Evolutionary conservation across 2,329 filamentous ascomycete species (phyloP).

Genomic region (Aspergillus luchuensis): DNA sequence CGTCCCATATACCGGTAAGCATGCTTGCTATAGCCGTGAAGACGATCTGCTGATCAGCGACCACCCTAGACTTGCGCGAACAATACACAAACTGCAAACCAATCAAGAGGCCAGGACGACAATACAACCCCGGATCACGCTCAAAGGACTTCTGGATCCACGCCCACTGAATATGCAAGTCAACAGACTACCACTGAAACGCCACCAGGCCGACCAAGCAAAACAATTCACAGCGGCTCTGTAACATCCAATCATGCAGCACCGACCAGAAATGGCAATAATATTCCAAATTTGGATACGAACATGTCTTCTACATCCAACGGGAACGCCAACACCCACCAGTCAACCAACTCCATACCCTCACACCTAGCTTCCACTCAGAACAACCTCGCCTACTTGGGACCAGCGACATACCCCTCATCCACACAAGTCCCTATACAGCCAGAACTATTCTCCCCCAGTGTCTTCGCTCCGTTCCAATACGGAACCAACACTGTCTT

Average conservation of each 20-base stretch:
- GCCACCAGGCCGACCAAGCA: not conserved
- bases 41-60: not conserved
- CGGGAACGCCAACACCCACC: constrained; percentile 19
- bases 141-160: not conserved
- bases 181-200: not conserved
- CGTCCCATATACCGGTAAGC: constrained; percentile 12
- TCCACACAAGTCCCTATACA: not conserved
- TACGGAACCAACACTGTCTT: constrained; percentile 11
- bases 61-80: not conserved
- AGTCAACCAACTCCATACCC: constrained; percentile 13
- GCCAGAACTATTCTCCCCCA: not conserved
- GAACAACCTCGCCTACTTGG: constrained; percentile 7
- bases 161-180: not conserved
- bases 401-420: not conserved
- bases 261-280: not conserved
- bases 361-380: constrained; percentile 3
- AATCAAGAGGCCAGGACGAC: not conserved
- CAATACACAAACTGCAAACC: not conserved
- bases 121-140: not conserved
- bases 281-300: constrained; percentile 32
- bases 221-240: not conserved
- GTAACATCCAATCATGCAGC: not conserved
- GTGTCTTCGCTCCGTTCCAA: not conserved
- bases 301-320: constrained; percentile 36
- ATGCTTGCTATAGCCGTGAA: not conserved